Base-by-base conservation (phyloP, 768 basidiomycete genomes). In the Cantharellus cinnabarinus region DNA sequence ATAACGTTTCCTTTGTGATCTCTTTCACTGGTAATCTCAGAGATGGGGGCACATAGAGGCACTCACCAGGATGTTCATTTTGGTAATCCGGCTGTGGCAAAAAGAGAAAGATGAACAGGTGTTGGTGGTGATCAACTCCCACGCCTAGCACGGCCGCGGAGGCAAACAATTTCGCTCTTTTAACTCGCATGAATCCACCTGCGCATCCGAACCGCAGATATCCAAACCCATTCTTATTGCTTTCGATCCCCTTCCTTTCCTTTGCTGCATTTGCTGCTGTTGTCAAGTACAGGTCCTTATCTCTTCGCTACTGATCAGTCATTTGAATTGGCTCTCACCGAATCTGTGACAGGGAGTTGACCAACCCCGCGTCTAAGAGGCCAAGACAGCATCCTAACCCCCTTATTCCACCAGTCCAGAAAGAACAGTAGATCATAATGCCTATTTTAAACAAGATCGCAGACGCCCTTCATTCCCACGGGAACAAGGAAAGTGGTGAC, bases 1-100 rank as follows among this genome's bases (percentile, higher is more conserved):
- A 98, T 50, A 98, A 81, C 0, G 87, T 82, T 76, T 98, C 94
- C 91, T 97, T 64, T 54, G 64, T 41, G 55, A 15, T 57, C 5
- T 58, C 34, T 29, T 37, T 41, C 40, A 50, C 4, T 42, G 29
- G 53, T 53, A 44, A 3, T 41, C 4, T 38, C n/a, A 42, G 4
- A 42, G 51, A 7, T 41, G 56, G 44, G 14, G 10, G 39, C 44
- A 7, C 10, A 1, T 56, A 40, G n/a, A 35, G 15, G n/a, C 44
- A 41, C 20, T 20, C 59, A 71, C 72, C 42, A 73, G 67, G 60
- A 73, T 68, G 65, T 72, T 73, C 72, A 73, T 73, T 35, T 1
- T 67, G 61, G 20, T 29, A 29, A 29, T 29, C 20, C 20, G 20
- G 15, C 44, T 48, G 2, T 41, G 5, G 29, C 15, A 15, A 37